These are phyloP conservation scores for Prunus armeniaca DNA, from an alignment of 306 rosid genomes.

Conservation along the genomic window DNA sequence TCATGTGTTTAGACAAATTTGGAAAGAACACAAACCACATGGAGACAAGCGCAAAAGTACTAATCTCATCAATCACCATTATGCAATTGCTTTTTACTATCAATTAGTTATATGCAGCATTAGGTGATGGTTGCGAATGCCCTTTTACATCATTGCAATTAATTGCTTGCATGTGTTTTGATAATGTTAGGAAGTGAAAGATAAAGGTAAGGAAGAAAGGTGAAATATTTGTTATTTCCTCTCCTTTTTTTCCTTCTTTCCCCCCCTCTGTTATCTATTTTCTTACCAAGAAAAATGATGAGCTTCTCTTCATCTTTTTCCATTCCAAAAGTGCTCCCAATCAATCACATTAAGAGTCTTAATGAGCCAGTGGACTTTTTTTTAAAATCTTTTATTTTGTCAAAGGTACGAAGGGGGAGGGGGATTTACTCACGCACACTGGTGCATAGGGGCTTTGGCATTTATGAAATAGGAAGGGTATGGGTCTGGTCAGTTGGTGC, in stretches of 20 bases:
- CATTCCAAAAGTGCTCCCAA: neutral
- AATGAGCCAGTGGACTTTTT: neutral
- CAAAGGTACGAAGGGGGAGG: too few relatives aligned
- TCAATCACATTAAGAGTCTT: neutral
- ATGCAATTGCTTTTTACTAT: neutral
- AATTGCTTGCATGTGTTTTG: neutral
- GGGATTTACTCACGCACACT: too few relatives aligned
- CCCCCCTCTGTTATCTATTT: neutral
- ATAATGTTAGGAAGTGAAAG: neutral
- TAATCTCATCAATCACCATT: too few relatives aligned
- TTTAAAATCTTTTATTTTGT: too few relatives aligned
- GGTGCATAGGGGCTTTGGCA: neutral
- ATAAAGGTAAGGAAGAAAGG: neutral
- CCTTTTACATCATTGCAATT: neutral
- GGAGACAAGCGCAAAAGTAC: neutral
- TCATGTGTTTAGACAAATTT: neutral
- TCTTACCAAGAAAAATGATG: neutral
- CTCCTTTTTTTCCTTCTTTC: neutral
- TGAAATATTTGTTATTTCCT: neutral
- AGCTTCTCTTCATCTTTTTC: neutral
- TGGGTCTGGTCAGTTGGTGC: neutral
- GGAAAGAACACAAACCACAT: neutral
- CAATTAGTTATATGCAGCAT: neutral
- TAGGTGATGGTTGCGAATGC: neutral
- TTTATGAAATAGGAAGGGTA: neutral